Conservation (phyloP, 2,329 filamentous ascomycete genomes). For the Pyricularia pennisetigena region DNA sequence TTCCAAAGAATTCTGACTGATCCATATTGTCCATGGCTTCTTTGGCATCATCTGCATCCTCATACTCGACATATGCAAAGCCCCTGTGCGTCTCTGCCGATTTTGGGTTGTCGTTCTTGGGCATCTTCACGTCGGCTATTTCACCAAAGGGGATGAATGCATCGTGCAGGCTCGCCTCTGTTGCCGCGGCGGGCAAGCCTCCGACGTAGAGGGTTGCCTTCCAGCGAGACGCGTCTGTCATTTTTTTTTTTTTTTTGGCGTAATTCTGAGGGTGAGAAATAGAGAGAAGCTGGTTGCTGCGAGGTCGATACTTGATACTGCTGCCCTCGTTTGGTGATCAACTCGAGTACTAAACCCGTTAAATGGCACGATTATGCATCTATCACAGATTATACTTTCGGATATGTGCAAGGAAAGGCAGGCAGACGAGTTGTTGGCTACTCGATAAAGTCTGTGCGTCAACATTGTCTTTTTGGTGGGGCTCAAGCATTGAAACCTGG, state of each 20-base stretch:
- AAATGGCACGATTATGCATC: neutral
- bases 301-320: neutral
- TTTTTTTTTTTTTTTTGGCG: too few species aligned
- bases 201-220: slow-evolving; percentile 92
- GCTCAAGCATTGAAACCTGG: neutral
- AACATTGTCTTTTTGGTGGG: neutral
- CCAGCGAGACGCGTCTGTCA: slow-evolving; percentile 75
- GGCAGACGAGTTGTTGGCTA: neutral
- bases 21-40: slow-evolving; percentile 99
- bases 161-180: slow-evolving; percentile 65
- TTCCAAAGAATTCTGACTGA: slow-evolving; percentile 87
- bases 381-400: neutral
- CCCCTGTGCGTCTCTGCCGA: slow-evolving; percentile 74
- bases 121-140: slow-evolving; percentile 82
- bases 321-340: neutral
- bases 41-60: slow-evolving; percentile 72
- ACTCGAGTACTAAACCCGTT: neutral
- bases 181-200: slow-evolving; percentile 73
- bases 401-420: neutral
- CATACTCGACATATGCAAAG: slow-evolving; percentile 95
- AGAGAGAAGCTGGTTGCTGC: neutral
- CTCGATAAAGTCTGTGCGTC: neutral
- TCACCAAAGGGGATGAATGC: slow-evolving; percentile 97
- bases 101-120: slow-evolving; percentile 76
- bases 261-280: neutral